Percentiles rank a stretch among this genome's conserved stretches.
phyloP scores from a whole-genome alignment of 345 rosid species.

The Sonneratia alba region DNA sequence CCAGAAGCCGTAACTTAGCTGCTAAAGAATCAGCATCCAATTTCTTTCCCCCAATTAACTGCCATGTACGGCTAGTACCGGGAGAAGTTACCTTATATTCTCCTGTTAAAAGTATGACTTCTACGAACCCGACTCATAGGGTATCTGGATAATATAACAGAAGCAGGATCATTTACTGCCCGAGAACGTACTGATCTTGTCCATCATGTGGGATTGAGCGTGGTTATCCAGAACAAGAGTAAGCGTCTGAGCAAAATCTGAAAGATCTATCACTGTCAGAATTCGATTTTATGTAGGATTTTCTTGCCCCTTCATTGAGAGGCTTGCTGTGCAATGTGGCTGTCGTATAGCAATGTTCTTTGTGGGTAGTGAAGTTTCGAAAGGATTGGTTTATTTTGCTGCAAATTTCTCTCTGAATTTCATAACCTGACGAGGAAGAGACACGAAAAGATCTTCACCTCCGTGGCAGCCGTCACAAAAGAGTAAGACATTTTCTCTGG shows the following conservation, averaged over 20 bases:
- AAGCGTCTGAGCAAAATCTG: not conserved
- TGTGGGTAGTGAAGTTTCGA: not conserved
- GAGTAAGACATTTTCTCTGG: not conserved
- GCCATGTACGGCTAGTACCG: not conserved
- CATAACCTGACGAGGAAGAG: not conserved
- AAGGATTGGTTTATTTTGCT: too few relatives aligned
- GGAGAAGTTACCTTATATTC: not conserved
- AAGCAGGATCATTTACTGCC: not conserved
- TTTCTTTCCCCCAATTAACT: not conserved
- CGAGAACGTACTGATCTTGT: too few relatives aligned
- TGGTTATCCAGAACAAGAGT: too few relatives aligned
- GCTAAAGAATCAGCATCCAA: not conserved
- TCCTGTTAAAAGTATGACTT: too few relatives aligned
- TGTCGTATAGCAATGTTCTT: not conserved
- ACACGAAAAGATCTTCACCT: not conserved
- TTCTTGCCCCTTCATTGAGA: too few relatives aligned
- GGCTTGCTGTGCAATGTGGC: too few relatives aligned
- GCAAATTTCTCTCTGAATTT: too few relatives aligned
- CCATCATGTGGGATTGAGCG: too few relatives aligned
- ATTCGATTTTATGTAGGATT: not conserved
- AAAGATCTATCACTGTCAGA: not conserved
- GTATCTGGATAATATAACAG: not conserved
- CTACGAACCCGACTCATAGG: not conserved
- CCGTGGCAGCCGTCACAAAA: not conserved
- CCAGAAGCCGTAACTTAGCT: constrained; percentile 5